A percentile compares a stretch with the other conserved stretches of the same genome.
Conservation (phyloP, 2,329 filamentous ascomycete species). For the Plenodomus tracheiphilus region DNA sequence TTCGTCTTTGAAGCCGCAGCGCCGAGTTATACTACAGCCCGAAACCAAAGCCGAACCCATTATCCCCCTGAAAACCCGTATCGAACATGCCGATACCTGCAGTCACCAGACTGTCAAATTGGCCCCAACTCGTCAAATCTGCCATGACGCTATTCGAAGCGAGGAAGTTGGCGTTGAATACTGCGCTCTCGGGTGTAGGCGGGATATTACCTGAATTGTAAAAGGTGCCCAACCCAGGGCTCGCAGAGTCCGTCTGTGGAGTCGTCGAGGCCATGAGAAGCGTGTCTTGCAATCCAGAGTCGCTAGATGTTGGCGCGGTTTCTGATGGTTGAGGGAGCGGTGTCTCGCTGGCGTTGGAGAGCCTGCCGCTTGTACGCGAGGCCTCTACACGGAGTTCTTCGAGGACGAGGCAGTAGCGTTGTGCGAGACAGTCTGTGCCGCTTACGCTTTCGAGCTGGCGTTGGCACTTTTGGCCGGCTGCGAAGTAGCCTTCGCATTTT, state of each 20-base stretch:
- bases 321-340: neutral
- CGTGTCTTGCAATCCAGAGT: constrained; percentile 1
- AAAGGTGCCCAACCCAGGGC: constrained; percentile 15
- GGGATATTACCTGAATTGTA: constrained; percentile 26
- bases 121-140: constrained; percentile 43
- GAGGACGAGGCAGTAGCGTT: constrained; percentile 57
- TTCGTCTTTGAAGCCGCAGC: no score
- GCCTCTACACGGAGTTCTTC: constrained; percentile 55
- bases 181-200: constrained; percentile 33
- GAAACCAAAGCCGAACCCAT: constrained; percentile 25
- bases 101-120: constrained; percentile 44
- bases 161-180: constrained; percentile 25
- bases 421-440: constrained; percentile 38
- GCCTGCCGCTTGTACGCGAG: constrained; percentile 26
- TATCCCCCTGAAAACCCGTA: constrained; percentile 28
- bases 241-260: constrained; percentile 16
- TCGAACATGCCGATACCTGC: constrained; percentile 40
- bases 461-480: constrained; percentile 49
- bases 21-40: constrained; percentile 7
- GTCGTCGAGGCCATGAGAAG: constrained; percentile 5
- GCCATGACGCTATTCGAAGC: constrained; percentile 34
- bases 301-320: neutral
- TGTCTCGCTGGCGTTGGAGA: constrained; percentile 1
- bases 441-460: constrained; percentile 34
- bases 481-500: constrained; percentile 53